Evolutionary conservation across 164 flowering plant genomes (phyloP).

Genomic region (Chimonanthus salicifolius): DNA sequence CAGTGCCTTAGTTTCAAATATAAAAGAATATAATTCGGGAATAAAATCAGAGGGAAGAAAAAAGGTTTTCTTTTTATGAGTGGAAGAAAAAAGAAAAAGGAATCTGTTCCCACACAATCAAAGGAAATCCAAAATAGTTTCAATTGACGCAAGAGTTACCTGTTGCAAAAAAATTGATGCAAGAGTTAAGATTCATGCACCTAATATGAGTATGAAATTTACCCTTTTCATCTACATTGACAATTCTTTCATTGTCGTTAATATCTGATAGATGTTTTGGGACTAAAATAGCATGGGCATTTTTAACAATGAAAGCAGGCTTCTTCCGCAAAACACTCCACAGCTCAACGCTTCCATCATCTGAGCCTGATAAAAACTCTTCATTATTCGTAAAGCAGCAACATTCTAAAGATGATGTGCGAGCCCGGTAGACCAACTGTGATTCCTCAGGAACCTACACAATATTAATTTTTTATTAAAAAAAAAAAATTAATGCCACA

Average conservation of each 20-base stretch:
- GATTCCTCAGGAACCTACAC: constrained; percentile 92
- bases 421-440: constrained; percentile 72
- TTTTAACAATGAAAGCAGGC: constrained; percentile 70
- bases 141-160: not conserved
- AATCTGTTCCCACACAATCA: not conserved
- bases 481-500: not conserved
- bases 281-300: constrained; percentile 61
- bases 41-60: not conserved
- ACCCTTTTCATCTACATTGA: constrained; percentile 51
- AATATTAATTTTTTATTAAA: not conserved
- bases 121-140: not conserved
- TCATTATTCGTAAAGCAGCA: constrained; percentile 72
- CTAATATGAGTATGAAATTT: constrained; percentile 1
- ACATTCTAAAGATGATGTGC: constrained; percentile 72
- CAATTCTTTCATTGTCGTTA: constrained; percentile 19
- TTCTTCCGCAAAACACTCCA: constrained; percentile 70
- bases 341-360: constrained; percentile 89
- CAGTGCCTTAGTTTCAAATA: not conserved
- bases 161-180: not conserved
- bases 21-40: not conserved
- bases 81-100: no score
- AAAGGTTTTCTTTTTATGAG: not conserved
- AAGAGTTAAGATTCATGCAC: not conserved
- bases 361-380: constrained; percentile 88
- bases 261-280: constrained; percentile 12